phyloP scores from a whole-genome alignment of 1,284 basidiomycete genomes.

The Boletus chippewaensis region DNA sequence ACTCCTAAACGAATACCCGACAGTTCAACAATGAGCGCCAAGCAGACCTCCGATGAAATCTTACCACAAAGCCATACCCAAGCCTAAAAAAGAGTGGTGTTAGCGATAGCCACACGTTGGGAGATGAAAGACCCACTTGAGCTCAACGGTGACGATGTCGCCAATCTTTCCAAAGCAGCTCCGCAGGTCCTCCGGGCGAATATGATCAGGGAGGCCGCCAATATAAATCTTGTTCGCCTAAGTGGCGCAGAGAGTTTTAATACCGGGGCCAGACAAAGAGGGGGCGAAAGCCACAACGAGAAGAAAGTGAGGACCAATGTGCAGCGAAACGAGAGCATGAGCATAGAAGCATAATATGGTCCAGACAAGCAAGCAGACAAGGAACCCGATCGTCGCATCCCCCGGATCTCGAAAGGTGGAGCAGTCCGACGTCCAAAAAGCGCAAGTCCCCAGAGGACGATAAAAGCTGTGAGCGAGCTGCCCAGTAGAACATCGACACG shows the following conservation, averaged over 20 bases:
- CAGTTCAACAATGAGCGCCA: not conserved
- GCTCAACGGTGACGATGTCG: constrained; percentile 65
- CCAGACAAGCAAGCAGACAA: constrained; percentile 24
- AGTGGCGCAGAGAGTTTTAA: constrained; percentile 57
- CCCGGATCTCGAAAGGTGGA: constrained; percentile 17
- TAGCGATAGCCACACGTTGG: constrained; percentile 2
- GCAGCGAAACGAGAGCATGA: constrained; percentile 16
- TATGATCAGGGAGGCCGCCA: constrained; percentile 78
- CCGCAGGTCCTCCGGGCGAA: constrained; percentile 73
- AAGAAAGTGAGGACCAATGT: constrained; percentile 39
- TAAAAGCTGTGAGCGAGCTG: constrained; percentile 12
- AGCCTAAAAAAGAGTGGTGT: constrained; percentile 36
- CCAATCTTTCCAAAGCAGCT: constrained; percentile 82
- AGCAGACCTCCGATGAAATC: constrained; percentile 21
- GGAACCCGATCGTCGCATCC: constrained; percentile 13
- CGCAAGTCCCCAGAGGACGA: constrained; percentile 16
- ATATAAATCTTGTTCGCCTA: constrained; percentile 88
- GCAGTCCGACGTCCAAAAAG: constrained; percentile 24
- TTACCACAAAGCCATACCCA: constrained; percentile 80
- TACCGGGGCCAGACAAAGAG: constrained; percentile 41
- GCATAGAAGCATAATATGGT: constrained; percentile 19
- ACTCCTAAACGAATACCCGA: constrained; percentile 51
- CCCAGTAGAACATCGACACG: constrained; percentile 21
- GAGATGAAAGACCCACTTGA: constrained; percentile 56
- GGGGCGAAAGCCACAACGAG: constrained; percentile 38